Percentiles rank a stretch among this genome's conserved stretches.
Conservation (phyloP, 2,329 filamentous ascomycete species). For the Clonostachys chloroleuca region DNA sequence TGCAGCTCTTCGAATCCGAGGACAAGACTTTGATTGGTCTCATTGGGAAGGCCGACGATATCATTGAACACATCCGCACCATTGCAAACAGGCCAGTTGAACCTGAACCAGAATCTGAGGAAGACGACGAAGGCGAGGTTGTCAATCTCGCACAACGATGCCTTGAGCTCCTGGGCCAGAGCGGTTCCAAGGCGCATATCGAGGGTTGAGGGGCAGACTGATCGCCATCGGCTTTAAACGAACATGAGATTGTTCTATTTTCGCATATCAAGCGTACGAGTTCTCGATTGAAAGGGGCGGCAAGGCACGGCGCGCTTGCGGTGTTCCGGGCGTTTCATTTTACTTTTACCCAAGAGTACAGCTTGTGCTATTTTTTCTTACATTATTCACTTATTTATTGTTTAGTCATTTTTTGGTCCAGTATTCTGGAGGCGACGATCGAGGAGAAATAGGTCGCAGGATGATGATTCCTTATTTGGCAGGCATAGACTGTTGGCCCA, state of each 20-base stretch:
- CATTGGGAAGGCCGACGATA: constrained; percentile 85
- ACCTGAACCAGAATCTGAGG: constrained; percentile 78
- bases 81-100: constrained; percentile 90
- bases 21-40: constrained; percentile 83
- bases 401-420: no score
- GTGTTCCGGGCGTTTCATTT: constrained; percentile 1
- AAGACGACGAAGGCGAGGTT: constrained; percentile 90
- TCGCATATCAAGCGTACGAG: no score
- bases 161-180: constrained; percentile 77
- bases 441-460: no score
- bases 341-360: neutral
- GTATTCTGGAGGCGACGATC: no score
- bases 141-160: constrained; percentile 87
- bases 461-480: no score
- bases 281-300: constrained; percentile 1
- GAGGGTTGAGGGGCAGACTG: constrained; percentile 54
- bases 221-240: no score
- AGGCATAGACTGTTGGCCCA: no score
- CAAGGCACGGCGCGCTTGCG: neutral
- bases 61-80: constrained; percentile 85
- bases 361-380: neutral
- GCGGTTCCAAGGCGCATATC: constrained; percentile 73
- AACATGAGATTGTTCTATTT: no score
- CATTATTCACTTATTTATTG: no score
- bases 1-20: constrained; percentile 93